Evolutionary conservation across 129 eudicot genomes (phyloP), one percentile per base, ranked within the genome.

Genomic region (Lonicera japonica): DNA sequence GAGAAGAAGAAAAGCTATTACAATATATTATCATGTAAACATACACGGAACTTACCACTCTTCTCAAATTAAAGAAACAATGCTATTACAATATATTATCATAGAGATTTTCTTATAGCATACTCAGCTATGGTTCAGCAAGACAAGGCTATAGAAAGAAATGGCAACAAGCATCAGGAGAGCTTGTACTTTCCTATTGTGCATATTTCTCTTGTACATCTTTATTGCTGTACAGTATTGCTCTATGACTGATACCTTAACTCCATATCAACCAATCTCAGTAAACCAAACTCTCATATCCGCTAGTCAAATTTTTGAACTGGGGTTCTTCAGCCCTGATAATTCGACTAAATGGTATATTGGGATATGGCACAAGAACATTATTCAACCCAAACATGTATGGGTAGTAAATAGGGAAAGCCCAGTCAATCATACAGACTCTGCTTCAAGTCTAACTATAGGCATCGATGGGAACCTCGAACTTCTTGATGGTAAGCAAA

Each of bases 351-450:
- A 63, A 9, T 50, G 51, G 39, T 63, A 69, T 64, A 43, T 75
- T 17, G 80, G 80, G 9, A 70, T 75, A 51, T 75, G 80, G 71
- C 68, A 23, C 72, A 75, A 59, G 66, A 21, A 64, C 50, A 21
- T 21, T 25, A 4, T n/a, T n/a, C n/a, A n/a, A n/a, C n/a, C 23
- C 16, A 57, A 41, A 41, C n/a, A 50, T 20, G 38, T 75, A 24
- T 64, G 80, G 80, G 75, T 75, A 0, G 68, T 71, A 64, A 69
- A 64, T 46, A 64, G 75, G 52, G 64, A 69, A 75, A 58, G 25
- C 75, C 75, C 63, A 51, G 19, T 54, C 60, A 3, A n/a, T 46
- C 4, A 64, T 70, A 56, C 54, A 13, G 64, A 70, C 58, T 18
- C 19, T n/a, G 21, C 13, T 17, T 20, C 55, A 19, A 70, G 34